These are phyloP conservation scores for Fusarium begoniae DNA, from an alignment of 2,329 filamentous ascomycete species.

Conservation along the genomic window DNA sequence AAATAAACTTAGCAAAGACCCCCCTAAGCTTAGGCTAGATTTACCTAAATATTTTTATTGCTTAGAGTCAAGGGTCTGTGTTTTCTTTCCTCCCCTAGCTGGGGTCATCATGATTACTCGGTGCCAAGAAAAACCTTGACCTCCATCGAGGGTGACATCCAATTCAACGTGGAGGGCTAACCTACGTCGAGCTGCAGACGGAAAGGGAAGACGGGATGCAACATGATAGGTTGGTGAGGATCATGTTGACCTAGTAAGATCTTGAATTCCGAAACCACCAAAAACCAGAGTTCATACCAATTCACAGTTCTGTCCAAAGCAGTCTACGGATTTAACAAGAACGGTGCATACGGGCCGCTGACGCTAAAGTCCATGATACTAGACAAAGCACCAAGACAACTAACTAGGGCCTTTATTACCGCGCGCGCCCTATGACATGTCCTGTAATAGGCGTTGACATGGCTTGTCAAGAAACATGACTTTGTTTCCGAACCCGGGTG, in stretches of 20 bases:
- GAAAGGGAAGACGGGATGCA: no score
- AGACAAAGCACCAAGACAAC: neutral
- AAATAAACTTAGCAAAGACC: no score
- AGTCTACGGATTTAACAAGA: neutral
- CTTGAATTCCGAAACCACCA: neutral
- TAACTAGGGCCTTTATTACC: neutral
- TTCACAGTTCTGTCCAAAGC: neutral
- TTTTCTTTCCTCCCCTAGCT: conserved; percentile 1
- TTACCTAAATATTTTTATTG: no score
- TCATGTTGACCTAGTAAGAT: neutral
- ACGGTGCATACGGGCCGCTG: neutral
- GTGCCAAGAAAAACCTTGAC: conserved; percentile 17
- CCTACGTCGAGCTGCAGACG: no score
- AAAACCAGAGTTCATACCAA: neutral
- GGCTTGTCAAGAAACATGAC: neutral
- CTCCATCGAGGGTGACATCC: conserved; percentile 6
- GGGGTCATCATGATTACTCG: conserved; percentile 27
- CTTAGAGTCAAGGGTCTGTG: no score
- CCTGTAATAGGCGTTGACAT: neutral
- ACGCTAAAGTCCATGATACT: neutral
- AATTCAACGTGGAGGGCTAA: neutral
- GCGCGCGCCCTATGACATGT: neutral
- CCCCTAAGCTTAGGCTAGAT: no score
- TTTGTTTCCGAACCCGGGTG: neutral
- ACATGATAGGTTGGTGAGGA: neutral